These are phyloP conservation scores for Larix kaempferi DNA, from an alignment of 75 land plant genomes.

Conservation along the genomic window DNA sequence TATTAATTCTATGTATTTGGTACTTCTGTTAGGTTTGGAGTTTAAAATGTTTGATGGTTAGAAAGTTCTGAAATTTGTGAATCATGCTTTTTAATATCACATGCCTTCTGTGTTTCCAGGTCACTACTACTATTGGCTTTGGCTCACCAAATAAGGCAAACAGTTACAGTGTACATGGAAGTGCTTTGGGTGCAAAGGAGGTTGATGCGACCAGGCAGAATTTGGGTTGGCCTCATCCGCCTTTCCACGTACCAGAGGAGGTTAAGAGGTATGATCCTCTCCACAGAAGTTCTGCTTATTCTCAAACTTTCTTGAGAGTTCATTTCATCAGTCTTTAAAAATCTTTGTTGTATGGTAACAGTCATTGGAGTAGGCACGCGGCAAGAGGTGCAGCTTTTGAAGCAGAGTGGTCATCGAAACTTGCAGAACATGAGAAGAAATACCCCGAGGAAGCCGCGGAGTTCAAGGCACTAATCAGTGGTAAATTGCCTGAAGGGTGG, in stretches of 20 bases:
- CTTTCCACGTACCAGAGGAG: slow-evolving; percentile 97
- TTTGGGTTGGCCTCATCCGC: slow-evolving; percentile 88
- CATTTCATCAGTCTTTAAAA: background rate
- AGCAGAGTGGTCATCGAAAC: slow-evolving; percentile 87
- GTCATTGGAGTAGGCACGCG: slow-evolving; percentile 92
- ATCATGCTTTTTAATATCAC: background rate
- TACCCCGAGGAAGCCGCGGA: slow-evolving; percentile 66
- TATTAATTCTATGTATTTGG: background rate
- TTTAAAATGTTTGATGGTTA: background rate
- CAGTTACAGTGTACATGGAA: slow-evolving; percentile 74
- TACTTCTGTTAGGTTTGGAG: background rate
- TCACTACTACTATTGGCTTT: slow-evolving; percentile 94
- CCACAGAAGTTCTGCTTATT: background rate
- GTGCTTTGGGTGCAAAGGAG: slow-evolving; percentile 84
- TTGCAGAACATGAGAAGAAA: slow-evolving; percentile 74
- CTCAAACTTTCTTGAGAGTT: slow-evolving; percentile 6
- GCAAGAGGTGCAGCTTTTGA: slow-evolving; percentile 74
- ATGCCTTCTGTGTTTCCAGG: slow-evolving; percentile 30
- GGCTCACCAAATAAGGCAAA: slow-evolving; percentile 99
- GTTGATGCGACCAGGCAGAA: slow-evolving; percentile 92
- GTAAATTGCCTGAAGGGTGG: slow-evolving; percentile 74
- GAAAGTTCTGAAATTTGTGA: background rate
- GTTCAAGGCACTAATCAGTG: slow-evolving; percentile 53
- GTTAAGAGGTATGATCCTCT: slow-evolving; percentile 68
- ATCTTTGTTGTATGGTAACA: slow-evolving; percentile 15